These are phyloP conservation scores for Hirschioporus abietinus DNA, from an alignment of 768 basidiomycete genomes.

Conservation along the genomic window DNA sequence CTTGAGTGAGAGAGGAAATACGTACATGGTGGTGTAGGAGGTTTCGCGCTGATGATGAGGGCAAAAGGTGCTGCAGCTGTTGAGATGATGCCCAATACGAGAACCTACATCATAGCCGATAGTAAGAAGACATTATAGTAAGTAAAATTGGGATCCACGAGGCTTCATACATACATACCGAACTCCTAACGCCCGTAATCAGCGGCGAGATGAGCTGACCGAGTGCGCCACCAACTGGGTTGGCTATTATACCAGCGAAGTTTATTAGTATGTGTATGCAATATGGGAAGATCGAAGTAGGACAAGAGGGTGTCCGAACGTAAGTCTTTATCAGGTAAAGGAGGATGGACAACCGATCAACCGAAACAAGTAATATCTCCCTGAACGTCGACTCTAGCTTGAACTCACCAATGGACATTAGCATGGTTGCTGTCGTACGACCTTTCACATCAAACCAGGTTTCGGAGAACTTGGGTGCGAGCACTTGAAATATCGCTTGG, in stretches of 20 bases:
- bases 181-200: constrained; percentile 45
- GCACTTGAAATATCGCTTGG: constrained; percentile 70
- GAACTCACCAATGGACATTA: constrained; percentile 41
- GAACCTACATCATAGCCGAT: constrained; percentile 39
- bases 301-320: background rate
- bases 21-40: constrained; percentile 78
- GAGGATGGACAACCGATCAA: background rate
- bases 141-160: background rate
- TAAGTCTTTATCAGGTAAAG: background rate
- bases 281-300: too few relatives aligned
- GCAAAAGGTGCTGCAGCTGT: constrained; percentile 55
- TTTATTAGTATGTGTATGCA: too few relatives aligned
- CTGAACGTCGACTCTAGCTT: background rate
- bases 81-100: constrained; percentile 66
- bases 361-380: background rate
- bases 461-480: constrained; percentile 79
- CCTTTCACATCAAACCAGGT: constrained; percentile 75
- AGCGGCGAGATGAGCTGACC: constrained; percentile 71
- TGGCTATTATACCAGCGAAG: constrained; percentile 32
- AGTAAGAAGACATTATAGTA: background rate
- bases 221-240: constrained; percentile 68
- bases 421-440: constrained; percentile 74
- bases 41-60: constrained; percentile 53
- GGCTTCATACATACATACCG: constrained; percentile 36
- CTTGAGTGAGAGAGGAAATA: background rate